Evolutionary conservation across 352 stramenopile species (phyloP), one percentile per base, ranked within the genome.

Genomic region (Globisporangium nodosum): DNA sequence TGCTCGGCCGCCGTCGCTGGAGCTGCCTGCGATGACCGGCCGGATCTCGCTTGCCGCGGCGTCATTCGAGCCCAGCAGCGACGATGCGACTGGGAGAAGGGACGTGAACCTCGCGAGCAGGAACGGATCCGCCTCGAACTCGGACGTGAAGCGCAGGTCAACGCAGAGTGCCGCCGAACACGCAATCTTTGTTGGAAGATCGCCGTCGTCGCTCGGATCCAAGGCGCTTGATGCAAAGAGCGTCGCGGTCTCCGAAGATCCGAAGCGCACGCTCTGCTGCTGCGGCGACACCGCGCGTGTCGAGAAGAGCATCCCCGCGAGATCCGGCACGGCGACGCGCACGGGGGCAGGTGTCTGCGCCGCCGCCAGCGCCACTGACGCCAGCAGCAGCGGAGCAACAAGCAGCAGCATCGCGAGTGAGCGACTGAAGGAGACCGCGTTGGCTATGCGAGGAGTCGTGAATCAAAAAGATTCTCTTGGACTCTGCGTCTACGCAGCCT

Each of bases 51-150:
- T 30, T 1, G n/a, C 33, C 31, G 51, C 27, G n/a, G 61, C 33
- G 9, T 2, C 20, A 39, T 31, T 73, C 64, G 24, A 66, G 68
- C 33, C 9, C 33, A 50, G 6, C 5, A 69, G 67, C 2, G 48
- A 37, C 6, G 64, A 74, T 1, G 3, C 20, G 1, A 72, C 37
- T 5, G 40, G 35, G 13, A 37, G 51, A 30, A 46, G 50, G 21
- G 69, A 63, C 47, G 70, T 60, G 52, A 71, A 68, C n/a, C 56
- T 46, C 20, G 42, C 24, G 5, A 77, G 53, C 30, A 71, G 42
- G 52, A 77, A 74, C 49, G 69, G 66, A 56, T 77, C 69, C 12
- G n/a, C 30, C 18, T 62, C 56, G 54, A 65, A 77, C 42, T 52
- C 60, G 6, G 69, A 77, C 43, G 60, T 56, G 59, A 69, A 64